Conservation (phyloP, 140 eudicot genomes). For the Oenanthe javanica region DNA sequence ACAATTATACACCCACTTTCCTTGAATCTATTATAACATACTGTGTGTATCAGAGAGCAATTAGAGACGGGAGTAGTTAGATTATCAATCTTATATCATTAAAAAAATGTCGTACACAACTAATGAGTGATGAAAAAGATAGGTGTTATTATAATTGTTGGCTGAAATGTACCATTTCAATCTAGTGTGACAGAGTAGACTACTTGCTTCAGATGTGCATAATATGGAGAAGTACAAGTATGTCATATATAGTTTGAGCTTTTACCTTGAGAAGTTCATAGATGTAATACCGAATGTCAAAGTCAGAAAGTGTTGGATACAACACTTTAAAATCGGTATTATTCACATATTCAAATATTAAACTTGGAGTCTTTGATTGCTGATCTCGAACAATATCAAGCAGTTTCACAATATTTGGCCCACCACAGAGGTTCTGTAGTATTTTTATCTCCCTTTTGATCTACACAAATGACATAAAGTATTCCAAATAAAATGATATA, state of each 20-base stretch:
- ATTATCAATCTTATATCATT: neutral
- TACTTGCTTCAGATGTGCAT: neutral
- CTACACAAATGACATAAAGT: conserved; percentile 29
- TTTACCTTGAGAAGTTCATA: conserved; percentile 56
- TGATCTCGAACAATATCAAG: conserved; percentile 89
- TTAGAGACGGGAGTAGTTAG: neutral
- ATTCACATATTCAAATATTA: conserved; percentile 86
- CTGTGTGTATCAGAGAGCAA: neutral
- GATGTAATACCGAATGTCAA: conserved; percentile 55
- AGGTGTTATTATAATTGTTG: neutral
- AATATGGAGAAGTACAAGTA: neutral
- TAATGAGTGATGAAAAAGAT: neutral
- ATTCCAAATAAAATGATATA: neutral
- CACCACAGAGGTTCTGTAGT: conserved; percentile 88
- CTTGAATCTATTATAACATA: neutral
- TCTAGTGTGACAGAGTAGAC: neutral
- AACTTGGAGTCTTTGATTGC: conserved; percentile 90
- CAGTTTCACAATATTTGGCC: conserved; percentile 80
- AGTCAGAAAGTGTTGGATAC: conserved; percentile 61
- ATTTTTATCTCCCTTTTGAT: conserved; percentile 94
- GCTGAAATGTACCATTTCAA: neutral
- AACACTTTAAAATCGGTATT: conserved; percentile 67
- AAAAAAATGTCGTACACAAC: neutral
- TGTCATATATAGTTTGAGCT: neutral
- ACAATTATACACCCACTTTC: neutral